Conservation (phyloP, 352 stramenopile species). For the Aphanomyces invadans region DNA sequence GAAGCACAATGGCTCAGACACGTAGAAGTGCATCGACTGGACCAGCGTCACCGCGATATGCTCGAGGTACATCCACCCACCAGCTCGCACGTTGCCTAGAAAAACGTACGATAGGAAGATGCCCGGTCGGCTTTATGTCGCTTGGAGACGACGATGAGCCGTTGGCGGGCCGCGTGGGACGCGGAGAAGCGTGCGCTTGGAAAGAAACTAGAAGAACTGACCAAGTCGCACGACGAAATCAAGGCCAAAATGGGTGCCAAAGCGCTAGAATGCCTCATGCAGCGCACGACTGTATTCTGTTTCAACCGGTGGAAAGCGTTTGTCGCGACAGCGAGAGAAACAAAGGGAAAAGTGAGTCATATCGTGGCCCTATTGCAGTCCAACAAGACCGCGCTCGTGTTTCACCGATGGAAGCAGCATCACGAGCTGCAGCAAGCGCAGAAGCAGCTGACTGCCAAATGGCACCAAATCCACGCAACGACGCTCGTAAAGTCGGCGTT, state of each 20-base stretch:
- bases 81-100: not conserved
- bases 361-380: constrained; percentile 2
- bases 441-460: not conserved
- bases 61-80: not conserved
- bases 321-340: not conserved
- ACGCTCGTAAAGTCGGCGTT: not conserved
- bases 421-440: not conserved
- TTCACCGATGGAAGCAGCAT: constrained; percentile 8
- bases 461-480: not conserved
- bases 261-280: constrained; percentile 11
- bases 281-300: constrained; percentile 13
- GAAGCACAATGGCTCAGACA: not conserved
- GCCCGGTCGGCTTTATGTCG: not conserved
- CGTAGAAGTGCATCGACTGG: not conserved
- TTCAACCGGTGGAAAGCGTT: constrained; percentile 24
- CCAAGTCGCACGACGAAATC: not conserved
- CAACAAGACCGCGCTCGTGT: not conserved
- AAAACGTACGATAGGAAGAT: not conserved
- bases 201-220: not conserved
- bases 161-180: not conserved
- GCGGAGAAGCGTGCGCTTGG: not conserved
- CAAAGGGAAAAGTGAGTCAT: not conserved
- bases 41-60: not conserved
- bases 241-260: not conserved
- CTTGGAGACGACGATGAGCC: not conserved